Conservation (phyloP, 2,329 filamentous ascomycete species). For the Cercospora berteroae region DNA sequence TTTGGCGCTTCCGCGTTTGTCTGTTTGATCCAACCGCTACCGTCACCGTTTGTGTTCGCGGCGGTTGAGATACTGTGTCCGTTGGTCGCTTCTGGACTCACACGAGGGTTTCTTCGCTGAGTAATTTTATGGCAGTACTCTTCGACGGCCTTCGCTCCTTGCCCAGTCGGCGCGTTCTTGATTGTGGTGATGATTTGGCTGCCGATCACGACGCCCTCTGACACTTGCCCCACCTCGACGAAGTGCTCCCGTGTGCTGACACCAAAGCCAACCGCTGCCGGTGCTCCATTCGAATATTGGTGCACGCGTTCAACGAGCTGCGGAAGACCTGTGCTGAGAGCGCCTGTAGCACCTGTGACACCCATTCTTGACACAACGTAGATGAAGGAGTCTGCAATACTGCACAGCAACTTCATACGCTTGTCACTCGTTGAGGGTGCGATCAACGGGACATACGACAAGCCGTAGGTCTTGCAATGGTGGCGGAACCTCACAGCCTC, state of each 20-base stretch:
- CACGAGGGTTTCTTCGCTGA: conserved; percentile 30
- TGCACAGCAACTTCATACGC: conserved; percentile 93
- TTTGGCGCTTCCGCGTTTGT: conserved; percentile 34
- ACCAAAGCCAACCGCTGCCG: conserved; percentile 90
- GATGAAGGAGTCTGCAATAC: conserved; percentile 97
- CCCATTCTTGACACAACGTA: conserved; percentile 98
- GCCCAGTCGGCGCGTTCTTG: conserved; percentile 63
- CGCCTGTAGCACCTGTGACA: conserved; percentile 85
- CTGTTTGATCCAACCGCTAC: conserved; percentile 37
- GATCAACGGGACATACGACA: conserved; percentile 96
- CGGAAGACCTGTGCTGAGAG: conserved; percentile 76
- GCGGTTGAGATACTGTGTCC: conserved; percentile 36
- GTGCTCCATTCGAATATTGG: conserved; percentile 85
- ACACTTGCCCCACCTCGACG: conserved; percentile 73
- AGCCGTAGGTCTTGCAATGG: conserved; percentile 74
- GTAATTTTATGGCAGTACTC: conserved; percentile 80
- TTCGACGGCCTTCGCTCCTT: conserved; percentile 70
- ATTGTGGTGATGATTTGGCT: conserved; percentile 89
- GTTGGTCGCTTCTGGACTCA: conserved; percentile 21
- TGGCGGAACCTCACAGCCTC: conserved; percentile 90
- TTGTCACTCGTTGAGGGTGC: conserved; percentile 88
- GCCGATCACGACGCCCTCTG: conserved; percentile 94
- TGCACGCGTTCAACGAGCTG: conserved; percentile 82
- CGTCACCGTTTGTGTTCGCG: conserved; percentile 36
- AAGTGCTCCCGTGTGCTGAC: conserved; percentile 96